Percentiles rank a stretch among this genome's conserved stretches.
Conservation (phyloP, 345 rosid genomes). For the Hevea brasiliensis region DNA sequence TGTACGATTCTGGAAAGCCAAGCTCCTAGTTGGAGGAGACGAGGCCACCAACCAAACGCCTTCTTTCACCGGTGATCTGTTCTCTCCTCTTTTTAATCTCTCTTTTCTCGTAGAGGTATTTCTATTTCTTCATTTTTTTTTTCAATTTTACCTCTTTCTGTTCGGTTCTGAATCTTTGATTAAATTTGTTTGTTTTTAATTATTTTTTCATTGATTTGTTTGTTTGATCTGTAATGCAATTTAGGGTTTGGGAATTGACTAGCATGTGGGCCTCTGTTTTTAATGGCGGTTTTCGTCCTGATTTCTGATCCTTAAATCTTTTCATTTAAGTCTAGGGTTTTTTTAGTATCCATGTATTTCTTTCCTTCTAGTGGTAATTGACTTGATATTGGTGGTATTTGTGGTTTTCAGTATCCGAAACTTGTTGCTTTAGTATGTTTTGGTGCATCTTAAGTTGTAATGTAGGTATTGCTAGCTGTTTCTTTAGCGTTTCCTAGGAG, state of each 20-base stretch:
- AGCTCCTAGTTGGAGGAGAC: neutral
- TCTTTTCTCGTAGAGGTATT: neutral
- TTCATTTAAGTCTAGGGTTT: neutral
- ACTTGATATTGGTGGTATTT: neutral
- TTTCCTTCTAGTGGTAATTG: neutral
- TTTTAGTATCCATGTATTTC: too few species aligned
- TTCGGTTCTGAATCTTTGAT: neutral
- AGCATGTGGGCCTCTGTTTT: neutral
- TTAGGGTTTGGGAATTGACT: neutral
- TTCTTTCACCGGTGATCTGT: neutral
- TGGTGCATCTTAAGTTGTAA: too few species aligned
- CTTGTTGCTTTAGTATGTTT: too few species aligned
- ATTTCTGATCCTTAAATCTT: neutral
- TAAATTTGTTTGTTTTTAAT: neutral
- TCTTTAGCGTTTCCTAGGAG: too few species aligned
- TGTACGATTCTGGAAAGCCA: neutral
- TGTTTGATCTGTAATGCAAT: neutral
- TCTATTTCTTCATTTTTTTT: neutral
- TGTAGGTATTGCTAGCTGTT: too few species aligned
- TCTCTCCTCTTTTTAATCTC: neutral
- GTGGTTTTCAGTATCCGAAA: too few species aligned
- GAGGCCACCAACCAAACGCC: neutral
- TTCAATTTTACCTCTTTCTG: neutral
- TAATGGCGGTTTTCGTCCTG: neutral
- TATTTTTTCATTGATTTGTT: neutral